A percentile compares a stretch with the other conserved stretches of the same genome.
Evolutionary conservation across 495 filamentous ascomycete genomes (phyloP).

Genomic region (Lasiosphaeria hispida): DNA sequence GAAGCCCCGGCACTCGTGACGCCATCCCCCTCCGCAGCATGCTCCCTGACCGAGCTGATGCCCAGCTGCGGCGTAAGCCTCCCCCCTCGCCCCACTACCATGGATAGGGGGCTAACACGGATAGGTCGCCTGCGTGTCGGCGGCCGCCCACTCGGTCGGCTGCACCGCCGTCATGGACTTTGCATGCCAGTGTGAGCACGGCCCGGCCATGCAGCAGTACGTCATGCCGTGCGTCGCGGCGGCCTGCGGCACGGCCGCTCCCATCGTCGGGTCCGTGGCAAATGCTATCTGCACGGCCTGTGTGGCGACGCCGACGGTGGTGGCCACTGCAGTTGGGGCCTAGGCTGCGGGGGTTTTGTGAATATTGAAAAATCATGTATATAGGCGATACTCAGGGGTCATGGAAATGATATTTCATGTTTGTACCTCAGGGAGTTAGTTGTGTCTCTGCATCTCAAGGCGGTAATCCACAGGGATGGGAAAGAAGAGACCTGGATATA

Average conservation of each 20-base stretch:
- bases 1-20: not conserved
- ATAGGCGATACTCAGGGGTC: too few relatives aligned
- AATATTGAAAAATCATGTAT: too few relatives aligned
- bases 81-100: not conserved
- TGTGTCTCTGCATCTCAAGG: too few relatives aligned
- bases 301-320: conserved; percentile 4
- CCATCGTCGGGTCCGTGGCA: conserved; percentile 8
- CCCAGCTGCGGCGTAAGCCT: conserved; percentile 14
- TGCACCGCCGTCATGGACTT: conserved; percentile 17
- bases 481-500: too few relatives aligned
- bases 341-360: too few relatives aligned
- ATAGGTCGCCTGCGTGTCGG: conserved; percentile 10
- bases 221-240: conserved; percentile 15
- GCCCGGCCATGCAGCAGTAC: conserved; percentile 13
- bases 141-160: conserved; percentile 8
- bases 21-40: not conserved
- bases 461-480: too few relatives aligned
- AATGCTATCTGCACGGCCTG: conserved; percentile 18
- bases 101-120: not conserved
- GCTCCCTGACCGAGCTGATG: conserved; percentile 10
- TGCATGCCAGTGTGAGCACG: conserved; percentile 18
- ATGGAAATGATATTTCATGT: too few relatives aligned
- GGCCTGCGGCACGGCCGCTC: conserved; percentile 11
- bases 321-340: not conserved
- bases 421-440: too few relatives aligned